These are phyloP conservation scores for Ceratocystis huliohia DNA, from an alignment of 2,329 filamentous ascomycete species.

Conservation along the genomic window DNA sequence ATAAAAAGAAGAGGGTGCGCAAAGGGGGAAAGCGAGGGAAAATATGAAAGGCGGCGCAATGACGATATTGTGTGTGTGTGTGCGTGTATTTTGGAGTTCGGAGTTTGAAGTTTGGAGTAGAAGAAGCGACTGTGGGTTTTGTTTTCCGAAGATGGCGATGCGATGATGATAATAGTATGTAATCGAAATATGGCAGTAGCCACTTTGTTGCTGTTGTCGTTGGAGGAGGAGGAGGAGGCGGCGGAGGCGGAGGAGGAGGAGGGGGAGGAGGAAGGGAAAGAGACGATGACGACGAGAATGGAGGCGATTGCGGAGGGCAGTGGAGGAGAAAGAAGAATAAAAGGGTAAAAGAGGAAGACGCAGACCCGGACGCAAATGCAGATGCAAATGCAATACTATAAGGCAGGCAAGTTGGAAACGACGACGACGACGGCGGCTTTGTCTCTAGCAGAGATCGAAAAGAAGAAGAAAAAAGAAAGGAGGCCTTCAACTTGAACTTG, in stretches of 20 bases:
- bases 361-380: too few relatives aligned
- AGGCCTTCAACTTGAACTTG: too few relatives aligned
- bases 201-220: neutral
- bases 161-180: neutral
- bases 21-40: neutral
- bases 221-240: neutral
- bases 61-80: too few relatives aligned
- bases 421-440: too few relatives aligned
- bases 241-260: neutral
- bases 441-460: too few relatives aligned
- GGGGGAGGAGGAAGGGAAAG: neutral
- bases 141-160: neutral
- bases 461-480: too few relatives aligned
- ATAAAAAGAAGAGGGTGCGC: neutral
- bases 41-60: too few relatives aligned
- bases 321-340: neutral
- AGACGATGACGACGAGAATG: too few relatives aligned
- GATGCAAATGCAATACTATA: too few relatives aligned
- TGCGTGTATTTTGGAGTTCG: slow-evolving; percentile 20
- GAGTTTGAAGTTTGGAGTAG: slow-evolving; percentile 24
- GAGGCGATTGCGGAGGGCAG: too few relatives aligned
- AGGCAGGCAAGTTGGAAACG: too few relatives aligned
- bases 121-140: neutral
- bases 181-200: slow-evolving; percentile 1
- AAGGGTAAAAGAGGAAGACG: neutral